Conservation (phyloP, 805 yeast genomes). For the Lachancea mirantina region DNA sequence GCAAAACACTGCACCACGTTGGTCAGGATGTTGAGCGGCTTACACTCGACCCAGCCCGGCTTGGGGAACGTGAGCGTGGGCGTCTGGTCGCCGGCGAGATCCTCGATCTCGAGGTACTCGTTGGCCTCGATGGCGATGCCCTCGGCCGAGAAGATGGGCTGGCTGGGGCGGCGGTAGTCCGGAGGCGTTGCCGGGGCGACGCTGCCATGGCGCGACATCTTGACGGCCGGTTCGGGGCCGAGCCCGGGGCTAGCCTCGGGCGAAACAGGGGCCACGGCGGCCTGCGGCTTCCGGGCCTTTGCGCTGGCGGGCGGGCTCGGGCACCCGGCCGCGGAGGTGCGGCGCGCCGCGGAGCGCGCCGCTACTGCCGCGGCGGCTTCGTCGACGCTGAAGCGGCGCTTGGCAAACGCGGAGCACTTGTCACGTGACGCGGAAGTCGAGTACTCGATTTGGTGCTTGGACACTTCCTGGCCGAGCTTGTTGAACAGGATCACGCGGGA, state of each 20-base stretch:
- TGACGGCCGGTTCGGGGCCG: slow-evolving; percentile 1
- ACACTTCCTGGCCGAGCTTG: slow-evolving; percentile 65
- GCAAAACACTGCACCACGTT: slow-evolving; percentile 76
- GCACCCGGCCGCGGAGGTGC: too few relatives aligned
- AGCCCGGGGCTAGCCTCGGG: too few relatives aligned
- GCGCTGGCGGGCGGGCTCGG: too few relatives aligned
- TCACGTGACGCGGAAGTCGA: slow-evolving; percentile 61
- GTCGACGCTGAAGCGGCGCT: slow-evolving; percentile 35
- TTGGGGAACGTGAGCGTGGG: slow-evolving; percentile 73
- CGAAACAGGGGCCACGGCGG: too few relatives aligned
- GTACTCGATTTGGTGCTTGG: slow-evolving; percentile 86
- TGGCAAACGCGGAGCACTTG: slow-evolving; percentile 39
- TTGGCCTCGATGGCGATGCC: slow-evolving; percentile 62
- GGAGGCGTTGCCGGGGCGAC: not conserved
- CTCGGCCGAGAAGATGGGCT: slow-evolving; percentile 62
- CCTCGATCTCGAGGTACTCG: slow-evolving; percentile 57
- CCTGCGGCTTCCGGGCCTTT: too few relatives aligned
- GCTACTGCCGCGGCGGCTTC: slow-evolving; percentile 6
- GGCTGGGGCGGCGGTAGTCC: slow-evolving; percentile 1
- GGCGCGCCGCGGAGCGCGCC: too few relatives aligned
- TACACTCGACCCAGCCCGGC: slow-evolving; percentile 93
- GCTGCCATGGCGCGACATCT: not conserved
- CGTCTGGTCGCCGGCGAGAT: slow-evolving; percentile 40
- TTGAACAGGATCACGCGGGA: slow-evolving; percentile 81
- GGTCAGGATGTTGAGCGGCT: slow-evolving; percentile 67